These are phyloP conservation scores for Westerdykella ornata DNA, from an alignment of 2,329 filamentous ascomycete genomes.

Conservation along the genomic window DNA sequence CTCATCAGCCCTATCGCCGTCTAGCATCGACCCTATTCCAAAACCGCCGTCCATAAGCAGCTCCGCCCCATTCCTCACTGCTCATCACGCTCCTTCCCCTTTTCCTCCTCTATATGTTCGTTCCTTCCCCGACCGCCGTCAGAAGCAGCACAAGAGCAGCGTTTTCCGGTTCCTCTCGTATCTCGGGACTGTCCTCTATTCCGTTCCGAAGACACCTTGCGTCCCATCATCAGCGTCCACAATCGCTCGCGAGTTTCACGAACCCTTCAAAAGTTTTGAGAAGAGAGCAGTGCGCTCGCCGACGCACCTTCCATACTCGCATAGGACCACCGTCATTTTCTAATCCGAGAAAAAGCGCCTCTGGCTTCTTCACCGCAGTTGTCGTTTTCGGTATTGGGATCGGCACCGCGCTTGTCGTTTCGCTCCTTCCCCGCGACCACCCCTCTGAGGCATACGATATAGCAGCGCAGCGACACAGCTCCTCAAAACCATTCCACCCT, in stretches of 20 bases:
- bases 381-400: constrained; percentile 29
- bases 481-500: constrained; percentile 14
- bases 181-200: background rate
- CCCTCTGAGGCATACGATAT: constrained; percentile 4
- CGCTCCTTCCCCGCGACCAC: constrained; percentile 10
- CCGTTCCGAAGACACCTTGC: background rate
- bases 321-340: no score
- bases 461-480: constrained; percentile 3
- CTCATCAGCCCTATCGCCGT: background rate
- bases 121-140: constrained; percentile 18
- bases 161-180: background rate
- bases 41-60: constrained; percentile 9
- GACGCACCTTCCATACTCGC: no score
- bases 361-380: constrained; percentile 20
- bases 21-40: background rate
- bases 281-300: no score
- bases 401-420: constrained; percentile 27
- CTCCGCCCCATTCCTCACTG: constrained; percentile 1
- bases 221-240: constrained; percentile 10
- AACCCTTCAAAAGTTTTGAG: no score
- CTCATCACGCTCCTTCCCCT: constrained; percentile 7
- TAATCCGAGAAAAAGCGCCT: constrained; percentile 18
- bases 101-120: constrained; percentile 10
- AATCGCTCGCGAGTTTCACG: constrained; percentile 1
- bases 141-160: no score